These are phyloP conservation scores for Vigna reflexopilosa DNA, from an alignment of 306 rosid species.

Conservation along the genomic window DNA sequence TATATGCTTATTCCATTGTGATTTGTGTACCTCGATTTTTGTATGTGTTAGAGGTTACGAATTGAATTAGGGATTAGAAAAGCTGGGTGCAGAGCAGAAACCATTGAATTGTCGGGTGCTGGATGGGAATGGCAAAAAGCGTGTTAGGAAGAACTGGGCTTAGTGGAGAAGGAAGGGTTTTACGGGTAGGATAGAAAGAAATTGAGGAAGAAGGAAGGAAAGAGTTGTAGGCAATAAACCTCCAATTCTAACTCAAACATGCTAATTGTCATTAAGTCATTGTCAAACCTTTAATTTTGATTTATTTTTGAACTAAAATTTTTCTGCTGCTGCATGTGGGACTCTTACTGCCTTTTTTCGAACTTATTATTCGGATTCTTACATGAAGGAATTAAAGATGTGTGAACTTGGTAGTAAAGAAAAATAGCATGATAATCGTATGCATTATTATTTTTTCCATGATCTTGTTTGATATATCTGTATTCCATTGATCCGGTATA, in stretches of 20 bases:
- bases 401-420: neutral
- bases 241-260: neutral
- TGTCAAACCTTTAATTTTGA: neutral
- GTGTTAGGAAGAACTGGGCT: neutral
- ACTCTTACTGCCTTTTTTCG: neutral
- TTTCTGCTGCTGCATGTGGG: neutral
- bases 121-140: neutral
- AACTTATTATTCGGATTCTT: conserved; percentile 5
- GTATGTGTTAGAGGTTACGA: neutral
- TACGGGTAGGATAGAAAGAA: neutral
- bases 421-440: neutral
- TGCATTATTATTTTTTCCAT: neutral
- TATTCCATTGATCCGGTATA: neutral
- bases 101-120: neutral
- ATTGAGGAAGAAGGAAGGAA: neutral
- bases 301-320: conserved; percentile 2
- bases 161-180: neutral
- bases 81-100: conserved; percentile 1
- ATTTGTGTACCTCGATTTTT: conserved; percentile 5
- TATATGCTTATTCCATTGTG: neutral
- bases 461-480: conserved; percentile 6
- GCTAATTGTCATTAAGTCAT: neutral
- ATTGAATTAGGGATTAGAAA: neutral
- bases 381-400: neutral
- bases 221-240: neutral